Evolutionary conservation across 2,329 filamentous ascomycete species (phyloP).

Genomic region (Stachybotrys chlorohalonatus): DNA sequence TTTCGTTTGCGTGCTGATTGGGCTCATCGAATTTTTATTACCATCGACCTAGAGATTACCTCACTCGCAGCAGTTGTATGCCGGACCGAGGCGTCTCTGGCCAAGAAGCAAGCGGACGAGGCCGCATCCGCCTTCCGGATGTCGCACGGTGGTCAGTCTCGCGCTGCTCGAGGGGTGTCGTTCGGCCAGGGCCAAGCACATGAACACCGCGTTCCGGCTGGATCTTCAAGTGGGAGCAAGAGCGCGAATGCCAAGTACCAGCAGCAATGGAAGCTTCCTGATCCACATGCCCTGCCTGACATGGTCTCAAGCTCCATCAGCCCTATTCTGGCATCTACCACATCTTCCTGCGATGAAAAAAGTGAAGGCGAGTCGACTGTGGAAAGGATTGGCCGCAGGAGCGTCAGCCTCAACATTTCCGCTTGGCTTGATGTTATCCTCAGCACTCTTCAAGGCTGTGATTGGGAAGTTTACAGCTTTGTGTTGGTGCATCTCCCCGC

Average conservation of each 20-base stretch:
- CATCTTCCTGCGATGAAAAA: conserved; percentile 18
- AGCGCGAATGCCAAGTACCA: conserved; percentile 27
- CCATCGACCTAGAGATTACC: conserved; percentile 60
- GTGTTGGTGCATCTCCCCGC: conserved; percentile 77
- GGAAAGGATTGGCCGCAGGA: conserved; percentile 7
- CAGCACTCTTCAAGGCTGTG: conserved; percentile 61
- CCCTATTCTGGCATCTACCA: conserved; percentile 33
- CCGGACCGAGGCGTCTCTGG: conserved; percentile 47
- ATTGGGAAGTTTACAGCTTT: conserved; percentile 93
- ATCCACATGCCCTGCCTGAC: conserved; percentile 45
- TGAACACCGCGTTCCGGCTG: conserved; percentile 31
- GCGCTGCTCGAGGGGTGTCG: conserved; percentile 42
- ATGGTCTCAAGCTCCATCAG: conserved; percentile 36
- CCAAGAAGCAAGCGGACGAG: conserved; percentile 43
- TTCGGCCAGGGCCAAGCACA: conserved; percentile 36
- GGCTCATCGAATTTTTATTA: conserved; percentile 65
- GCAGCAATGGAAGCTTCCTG: conserved; percentile 50
- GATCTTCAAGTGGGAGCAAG: conserved; percentile 32
- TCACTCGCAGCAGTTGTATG: conserved; percentile 64
- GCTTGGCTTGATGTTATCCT: conserved; percentile 72
- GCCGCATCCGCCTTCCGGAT: conserved; percentile 33
- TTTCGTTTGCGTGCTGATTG: conserved; percentile 80
- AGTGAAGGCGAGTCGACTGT: conserved; percentile 4
- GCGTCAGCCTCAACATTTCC: conserved; percentile 42
- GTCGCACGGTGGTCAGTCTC: conserved; percentile 23